Evolutionary conservation across 257 asterid genomes (phyloP), one percentile per base, ranked within the genome.

Genomic region (Ajuga chamaepitys): DNA sequence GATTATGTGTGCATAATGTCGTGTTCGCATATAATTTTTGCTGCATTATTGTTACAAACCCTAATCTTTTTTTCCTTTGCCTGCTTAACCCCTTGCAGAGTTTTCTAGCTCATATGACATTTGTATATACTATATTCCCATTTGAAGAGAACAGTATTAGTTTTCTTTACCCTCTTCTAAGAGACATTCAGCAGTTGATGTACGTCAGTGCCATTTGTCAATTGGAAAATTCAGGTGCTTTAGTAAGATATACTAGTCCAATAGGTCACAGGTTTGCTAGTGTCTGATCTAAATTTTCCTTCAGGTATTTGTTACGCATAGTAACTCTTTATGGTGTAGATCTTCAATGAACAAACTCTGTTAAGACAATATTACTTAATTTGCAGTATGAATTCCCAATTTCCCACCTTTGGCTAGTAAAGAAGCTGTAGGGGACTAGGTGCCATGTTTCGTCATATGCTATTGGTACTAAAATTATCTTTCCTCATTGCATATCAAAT

Each of bases 341-440:
- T 7, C 13, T 26, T 55, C 13, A 7, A 16, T 18, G 8, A 57
- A 32, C 18, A 3, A 30, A 10, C 16, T 32, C 30, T 16, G 32
- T 11, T 55, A 14, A 35, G 46, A 20, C 45, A 28, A 12, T 58
- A 38, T 58, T 35, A 58, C 18, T 21, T 58, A 12, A 38, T 11
- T 38, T 40, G 42, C 40, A 14, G 14, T 18, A 25, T 26, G 46
- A 17, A 30, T 66, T 35, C 44, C 40, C 30, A 14, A n/a, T 35
- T 13, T 46, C 18, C 4, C 18, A n/a, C 25, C 9, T 10, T 9
- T 32, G 16, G 16, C 6, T 47, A 10, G 46, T 47, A 20, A 62
- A 62, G 56, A 12, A 58, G 24, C 60, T 48, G 22, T 41, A 70
- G 62, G 59, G 26, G 52, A 22, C 24, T 41, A 70, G 62, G 59